Base-by-base conservation (phyloP, 2,329 filamentous ascomycete species). In the Botrytis deweyae region DNA sequence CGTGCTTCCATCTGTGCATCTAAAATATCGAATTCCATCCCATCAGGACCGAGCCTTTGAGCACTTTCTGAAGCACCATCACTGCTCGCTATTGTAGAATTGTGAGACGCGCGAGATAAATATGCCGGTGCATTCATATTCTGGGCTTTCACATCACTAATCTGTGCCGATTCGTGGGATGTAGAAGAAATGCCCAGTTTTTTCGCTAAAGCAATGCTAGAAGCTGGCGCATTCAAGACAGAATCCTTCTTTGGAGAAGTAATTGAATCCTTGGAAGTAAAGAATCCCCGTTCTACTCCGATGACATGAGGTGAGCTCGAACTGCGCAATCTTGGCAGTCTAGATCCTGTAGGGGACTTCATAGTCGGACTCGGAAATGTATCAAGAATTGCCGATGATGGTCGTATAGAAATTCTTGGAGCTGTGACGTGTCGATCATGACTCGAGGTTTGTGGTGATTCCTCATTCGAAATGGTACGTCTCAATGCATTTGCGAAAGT, bases 21-120 rank as follows among this genome's bases (percentile, higher is more conserved):
- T 9, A 76, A 59, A 10, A 74, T 10, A 20, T 73, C 74, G 7
- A 74, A 68, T 29, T 73, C 69, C 36, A 68, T 58, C 18, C 69
- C 65, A 33, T 73, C 63, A n/a, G 49, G 59, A 33, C 71, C 42
- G 5, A 63, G 58, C 14, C 62, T 52, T 68, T 63, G 72, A 25
- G 29, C 40, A 29, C 62, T 68, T 40, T 73, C 71, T 42, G 66
- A 59, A 9, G 49, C 69, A 36, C 74, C 71, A 40, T 76, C 75
- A 55, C 71, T 72, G 29, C 70, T 55, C 33, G 70, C 55, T 44
- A 72, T 67, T 33, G 18, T 46, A 33, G 66, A 29, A 18, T 20
- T 52, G 42, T 40, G 58, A 22, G 16, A n/a, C 0, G 22, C 40
- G 18, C 10, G 40, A 29, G 49, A 40, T 29, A 22, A 22, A 42